Conservation (phyloP, 768 basidiomycete species). For the Mycena olivaceomarginata region DNA sequence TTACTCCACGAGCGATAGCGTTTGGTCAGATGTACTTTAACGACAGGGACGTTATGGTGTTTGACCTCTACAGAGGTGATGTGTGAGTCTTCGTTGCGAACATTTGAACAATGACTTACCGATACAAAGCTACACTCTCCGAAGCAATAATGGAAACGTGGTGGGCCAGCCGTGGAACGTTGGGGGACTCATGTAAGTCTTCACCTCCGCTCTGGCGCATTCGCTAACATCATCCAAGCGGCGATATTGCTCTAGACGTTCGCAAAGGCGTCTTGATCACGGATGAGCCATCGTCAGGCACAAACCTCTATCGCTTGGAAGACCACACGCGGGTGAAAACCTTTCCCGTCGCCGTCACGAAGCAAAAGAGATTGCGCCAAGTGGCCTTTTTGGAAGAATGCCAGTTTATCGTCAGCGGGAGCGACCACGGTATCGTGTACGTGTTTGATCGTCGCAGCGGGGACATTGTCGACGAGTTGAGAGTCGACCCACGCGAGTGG, state of each 20-base stretch:
- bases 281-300: slow-evolving; percentile 32
- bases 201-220: slow-evolving; percentile 13
- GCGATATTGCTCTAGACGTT: slow-evolving; percentile 36
- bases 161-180: slow-evolving; percentile 31
- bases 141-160: slow-evolving; percentile 37
- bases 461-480: slow-evolving; percentile 34
- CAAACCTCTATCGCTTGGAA: slow-evolving; percentile 33
- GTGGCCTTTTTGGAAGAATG: slow-evolving; percentile 39
- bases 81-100: slow-evolving; percentile 39
- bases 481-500: slow-evolving; percentile 34
- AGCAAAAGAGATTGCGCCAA: slow-evolving; percentile 35
- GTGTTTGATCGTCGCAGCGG: slow-evolving; percentile 40
- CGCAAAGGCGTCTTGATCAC: slow-evolving; percentile 34
- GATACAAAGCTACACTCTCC: slow-evolving; percentile 39
- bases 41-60: slow-evolving; percentile 41
- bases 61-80: slow-evolving; percentile 43
- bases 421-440: slow-evolving; percentile 46
- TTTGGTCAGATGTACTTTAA: slow-evolving; percentile 42
- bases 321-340: slow-evolving; percentile 29
- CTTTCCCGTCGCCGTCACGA: slow-evolving; percentile 35
- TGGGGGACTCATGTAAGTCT: slow-evolving; percentile 44
- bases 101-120: slow-evolving; percentile 22
- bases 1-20: slow-evolving; percentile 44
- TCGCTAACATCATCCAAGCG: slow-evolving; percentile 24
- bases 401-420: slow-evolving; percentile 39